Evolutionary conservation across 805 yeast species (phyloP), one percentile per base, ranked within the genome.

Genomic region (Teunomyces stri): DNA sequence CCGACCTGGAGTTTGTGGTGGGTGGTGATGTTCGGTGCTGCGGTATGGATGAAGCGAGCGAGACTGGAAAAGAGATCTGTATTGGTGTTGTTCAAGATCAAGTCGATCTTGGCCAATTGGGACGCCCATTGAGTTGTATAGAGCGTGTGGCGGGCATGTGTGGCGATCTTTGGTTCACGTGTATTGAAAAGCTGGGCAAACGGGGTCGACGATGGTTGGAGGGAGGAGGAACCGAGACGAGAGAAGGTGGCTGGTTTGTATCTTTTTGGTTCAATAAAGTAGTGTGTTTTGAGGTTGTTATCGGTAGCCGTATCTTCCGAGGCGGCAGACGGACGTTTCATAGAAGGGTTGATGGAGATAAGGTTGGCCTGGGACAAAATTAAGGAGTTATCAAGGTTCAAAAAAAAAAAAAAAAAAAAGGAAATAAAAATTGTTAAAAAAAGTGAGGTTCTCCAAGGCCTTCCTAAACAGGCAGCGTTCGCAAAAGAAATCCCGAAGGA

Each of bases 261-360:
- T 16, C 44, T 38, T 20, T 45, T 47, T 6, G 49, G 48, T 11
- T 49, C 52, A 7, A 68, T 39, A 43, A 65, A 56, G 52, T 71
- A 71, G 51, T 66, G 72, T 0, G 75, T 62, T 52, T 67, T 64
- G 43, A 65, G 73, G 20, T 54, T 45, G 46, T 63, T 40, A 5
- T 51, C 50, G 7, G 38, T 35, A 13, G 11, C 16, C 18, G 29
- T 20, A 18, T 35, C 34, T 6, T 31, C 34, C 34, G 34, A 15
- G 16, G 12, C 18, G 34, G 34, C 18, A 31, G 34, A 13, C 34
- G 6, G 34, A 13, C 34, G 34, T 6, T 31, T 31, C 34, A 31
- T 31, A 11, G 20, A 15, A 31, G 16, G 34, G 16, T 31, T n/a
- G 18, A 9, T 31, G 11, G 7, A 5, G 18, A 13, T 31, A 31